phyloP scores from a whole-genome alignment of 2,329 filamentous ascomycete species.

The Elsinoe necatrix region DNA sequence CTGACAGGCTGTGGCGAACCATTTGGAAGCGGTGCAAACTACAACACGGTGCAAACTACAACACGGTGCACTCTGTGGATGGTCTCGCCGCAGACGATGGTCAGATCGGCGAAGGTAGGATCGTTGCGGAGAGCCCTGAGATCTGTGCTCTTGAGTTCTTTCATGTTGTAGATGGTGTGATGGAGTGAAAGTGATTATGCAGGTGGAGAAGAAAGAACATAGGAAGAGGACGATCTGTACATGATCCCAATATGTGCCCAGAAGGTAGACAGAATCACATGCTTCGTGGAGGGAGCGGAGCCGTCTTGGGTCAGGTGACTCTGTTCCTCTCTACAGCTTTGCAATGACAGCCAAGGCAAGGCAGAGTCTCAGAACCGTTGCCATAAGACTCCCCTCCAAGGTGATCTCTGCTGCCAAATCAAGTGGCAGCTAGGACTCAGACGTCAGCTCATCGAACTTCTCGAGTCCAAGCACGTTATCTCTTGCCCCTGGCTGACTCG shows the following conservation, averaged over 20 bases:
- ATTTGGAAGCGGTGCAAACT: conserved; percentile 21
- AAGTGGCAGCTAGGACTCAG: too few relatives aligned
- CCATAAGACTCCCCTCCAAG: too few relatives aligned
- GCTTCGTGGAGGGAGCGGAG: background rate
- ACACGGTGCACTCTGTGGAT: conserved; percentile 20
- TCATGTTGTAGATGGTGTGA: background rate
- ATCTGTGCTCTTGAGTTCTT: background rate
- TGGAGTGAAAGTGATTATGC: background rate
- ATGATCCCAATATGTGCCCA: background rate
- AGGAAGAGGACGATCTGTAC: background rate
- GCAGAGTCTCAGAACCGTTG: too few relatives aligned
- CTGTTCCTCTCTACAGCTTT: too few relatives aligned
- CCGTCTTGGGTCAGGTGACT: background rate
- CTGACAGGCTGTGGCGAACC: conserved; percentile 20
- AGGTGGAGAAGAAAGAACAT: background rate
- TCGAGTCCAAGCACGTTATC: conserved; percentile 36
- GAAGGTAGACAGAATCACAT: background rate
- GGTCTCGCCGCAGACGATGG: conserved; percentile 17
- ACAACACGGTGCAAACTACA: conserved; percentile 21
- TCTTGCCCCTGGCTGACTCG: conserved; percentile 49
- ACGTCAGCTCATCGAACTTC: too few relatives aligned
- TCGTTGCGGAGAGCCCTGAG: background rate
- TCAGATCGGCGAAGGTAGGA: background rate
- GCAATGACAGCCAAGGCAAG: too few relatives aligned
- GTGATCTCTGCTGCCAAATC: too few relatives aligned